Conservation (phyloP, 2,329 filamentous ascomycete genomes). For the Aspergillus pseudoglaucus region DNA sequence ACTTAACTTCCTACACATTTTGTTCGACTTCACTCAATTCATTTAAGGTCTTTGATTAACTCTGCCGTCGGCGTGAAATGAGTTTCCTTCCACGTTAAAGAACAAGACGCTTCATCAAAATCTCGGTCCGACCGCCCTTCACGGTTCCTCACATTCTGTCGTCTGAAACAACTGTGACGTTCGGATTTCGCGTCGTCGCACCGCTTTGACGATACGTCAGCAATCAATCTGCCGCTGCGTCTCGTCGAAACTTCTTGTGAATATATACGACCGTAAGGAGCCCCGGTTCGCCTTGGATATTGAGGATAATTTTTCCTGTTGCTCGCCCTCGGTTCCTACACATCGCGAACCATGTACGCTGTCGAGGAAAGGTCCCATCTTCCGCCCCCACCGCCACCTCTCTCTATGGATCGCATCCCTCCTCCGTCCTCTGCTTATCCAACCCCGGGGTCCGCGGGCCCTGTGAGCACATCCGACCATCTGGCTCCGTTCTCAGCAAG, state of each 20-base stretch:
- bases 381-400: constrained; percentile 25
- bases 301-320: constrained; percentile 6
- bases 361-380: constrained; percentile 32
- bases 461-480: constrained; percentile 26
- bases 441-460: constrained; percentile 26
- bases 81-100: too few relatives aligned
- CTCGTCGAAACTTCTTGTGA: constrained; percentile 1
- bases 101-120: constrained; percentile 1
- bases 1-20: background rate
- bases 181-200: constrained; percentile 19
- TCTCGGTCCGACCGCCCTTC: constrained; percentile 7
- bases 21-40: background rate
- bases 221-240: constrained; percentile 10
- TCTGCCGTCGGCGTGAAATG: too few relatives aligned
- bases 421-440: constrained; percentile 30
- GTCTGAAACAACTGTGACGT: constrained; percentile 20
- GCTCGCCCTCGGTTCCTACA: constrained; percentile 18
- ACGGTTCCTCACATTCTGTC: constrained; percentile 6
- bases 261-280: background rate
- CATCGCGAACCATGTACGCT: constrained; percentile 31
- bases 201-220: background rate
- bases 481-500: constrained; percentile 36
- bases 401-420: constrained; percentile 37
- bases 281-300: constrained; percentile 2
- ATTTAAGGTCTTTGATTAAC: too few relatives aligned